Percentiles rank a stretch among this genome's conserved stretches.
These are phyloP conservation scores for Thamnidium elegans DNA, from an alignment of 192 early-diverging fungal species.

Conservation along the genomic window DNA sequence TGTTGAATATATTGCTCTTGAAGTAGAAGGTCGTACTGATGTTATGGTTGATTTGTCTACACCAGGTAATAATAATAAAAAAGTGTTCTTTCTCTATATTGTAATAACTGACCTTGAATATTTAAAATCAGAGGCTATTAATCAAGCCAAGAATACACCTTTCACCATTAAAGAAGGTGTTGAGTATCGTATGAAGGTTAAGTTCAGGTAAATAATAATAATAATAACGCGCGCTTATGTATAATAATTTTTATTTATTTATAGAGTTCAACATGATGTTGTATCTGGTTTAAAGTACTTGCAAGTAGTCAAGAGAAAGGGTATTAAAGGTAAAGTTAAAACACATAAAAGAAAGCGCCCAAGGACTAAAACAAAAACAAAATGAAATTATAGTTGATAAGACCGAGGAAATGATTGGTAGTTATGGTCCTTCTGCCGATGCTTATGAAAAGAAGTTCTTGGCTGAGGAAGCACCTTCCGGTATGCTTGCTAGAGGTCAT, in stretches of 20 bases:
- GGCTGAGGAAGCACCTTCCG: conserved; percentile 83
- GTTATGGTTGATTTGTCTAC: conserved; percentile 76
- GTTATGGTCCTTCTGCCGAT: conserved; percentile 80
- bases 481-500: conserved; percentile 87
- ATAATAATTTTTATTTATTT: too few relatives aligned
- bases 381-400: conserved; percentile 78
- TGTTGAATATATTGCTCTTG: conserved; percentile 68
- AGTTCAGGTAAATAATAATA: conserved; percentile 57
- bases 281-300: conserved; percentile 94
- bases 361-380: too few relatives aligned
- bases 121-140: conserved; percentile 49
- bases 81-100: background rate
- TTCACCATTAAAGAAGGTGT: conserved; percentile 96
- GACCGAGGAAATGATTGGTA: conserved; percentile 95
- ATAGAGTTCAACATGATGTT: conserved; percentile 88
- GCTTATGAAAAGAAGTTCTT: conserved; percentile 88
- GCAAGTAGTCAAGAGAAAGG: conserved; percentile 87
- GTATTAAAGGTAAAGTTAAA: conserved; percentile 54
- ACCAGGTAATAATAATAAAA: conserved; percentile 47
- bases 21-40: conserved; percentile 71
- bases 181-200: conserved; percentile 89
- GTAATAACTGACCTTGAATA: background rate
- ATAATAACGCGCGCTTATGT: background rate
- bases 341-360: background rate
- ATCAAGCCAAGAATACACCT: conserved; percentile 64